Evolutionary conservation across 345 rosid genomes (phyloP).

Genomic region (Anacardium occidentale): DNA sequence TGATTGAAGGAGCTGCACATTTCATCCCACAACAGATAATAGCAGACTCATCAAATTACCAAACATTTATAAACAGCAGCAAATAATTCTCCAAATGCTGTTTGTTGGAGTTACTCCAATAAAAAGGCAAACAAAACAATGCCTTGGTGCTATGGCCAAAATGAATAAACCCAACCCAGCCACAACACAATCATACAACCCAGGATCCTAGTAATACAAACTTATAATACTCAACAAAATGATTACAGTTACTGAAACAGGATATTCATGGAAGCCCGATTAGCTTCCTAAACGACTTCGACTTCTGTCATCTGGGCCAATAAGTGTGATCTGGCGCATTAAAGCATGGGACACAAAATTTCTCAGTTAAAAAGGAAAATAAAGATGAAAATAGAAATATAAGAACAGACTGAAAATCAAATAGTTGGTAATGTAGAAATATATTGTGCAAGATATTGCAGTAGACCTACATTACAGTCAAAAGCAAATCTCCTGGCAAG

Average conservation of each 20-base stretch:
- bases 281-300: conserved; percentile 33
- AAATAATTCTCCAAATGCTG: conserved; percentile 12
- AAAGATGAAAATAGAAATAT: not conserved
- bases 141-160: conserved; percentile 29
- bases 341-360: not conserved
- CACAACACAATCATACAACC: conserved; percentile 21
- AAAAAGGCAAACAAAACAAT: conserved; percentile 38
- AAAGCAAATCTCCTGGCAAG: conserved; percentile 93
- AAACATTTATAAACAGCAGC: no score
- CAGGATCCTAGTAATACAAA: conserved; percentile 33
- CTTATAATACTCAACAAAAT: conserved; percentile 29
- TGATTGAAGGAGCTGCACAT: conserved; percentile 64
- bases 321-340: conserved; percentile 49
- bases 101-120: no score
- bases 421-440: not conserved
- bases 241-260: conserved; percentile 41
- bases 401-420: not conserved
- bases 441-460: not conserved
- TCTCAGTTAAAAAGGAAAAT: not conserved
- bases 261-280: conserved; percentile 5
- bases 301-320: conserved; percentile 65
- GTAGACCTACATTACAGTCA: conserved; percentile 81
- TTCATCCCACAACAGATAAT: conserved; percentile 69
- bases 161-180: conserved; percentile 16
- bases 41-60: no score